Evolutionary conservation across 2,329 filamentous ascomycete genomes (phyloP).

Genomic region (Fusarium hostae): DNA sequence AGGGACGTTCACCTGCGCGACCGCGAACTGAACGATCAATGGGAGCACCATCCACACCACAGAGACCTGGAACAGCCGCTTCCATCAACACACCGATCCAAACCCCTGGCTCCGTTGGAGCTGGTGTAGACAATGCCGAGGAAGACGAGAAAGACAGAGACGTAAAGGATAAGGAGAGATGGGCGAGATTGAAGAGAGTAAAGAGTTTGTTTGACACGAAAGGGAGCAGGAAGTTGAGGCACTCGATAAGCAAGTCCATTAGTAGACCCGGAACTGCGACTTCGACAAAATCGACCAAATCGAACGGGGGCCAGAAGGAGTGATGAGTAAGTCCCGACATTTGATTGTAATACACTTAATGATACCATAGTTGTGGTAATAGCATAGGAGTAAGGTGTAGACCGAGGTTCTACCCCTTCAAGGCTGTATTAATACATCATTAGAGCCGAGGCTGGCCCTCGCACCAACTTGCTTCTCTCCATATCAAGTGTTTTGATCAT

Average conservation of each 20-base stretch:
- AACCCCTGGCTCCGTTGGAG: constrained; percentile 10
- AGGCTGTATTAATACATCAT: constrained; percentile 6
- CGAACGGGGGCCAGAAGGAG: constrained; percentile 32
- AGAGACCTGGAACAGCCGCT: constrained; percentile 28
- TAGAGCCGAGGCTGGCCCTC: constrained; percentile 3
- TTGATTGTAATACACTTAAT: constrained; percentile 1
- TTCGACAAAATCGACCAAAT: constrained; percentile 48
- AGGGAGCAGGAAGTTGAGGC: constrained; percentile 63
- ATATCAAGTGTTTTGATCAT: not conserved
- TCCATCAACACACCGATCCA: constrained; percentile 33
- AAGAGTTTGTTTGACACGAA: constrained; percentile 78
- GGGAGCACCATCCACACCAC: constrained; percentile 37
- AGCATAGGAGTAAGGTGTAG: not conserved
- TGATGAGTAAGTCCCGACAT: not conserved
- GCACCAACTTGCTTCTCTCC: not conserved
- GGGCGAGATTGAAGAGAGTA: constrained; percentile 76
- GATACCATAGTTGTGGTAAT: constrained; percentile 13
- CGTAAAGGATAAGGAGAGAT: constrained; percentile 76
- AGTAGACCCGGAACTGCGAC: constrained; percentile 55
- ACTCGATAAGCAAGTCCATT: constrained; percentile 51
- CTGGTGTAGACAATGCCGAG: constrained; percentile 32
- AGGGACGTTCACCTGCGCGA: constrained; percentile 43
- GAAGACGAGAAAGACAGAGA: constrained; percentile 59
- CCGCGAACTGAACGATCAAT: constrained; percentile 21
- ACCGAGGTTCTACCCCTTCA: not conserved